phyloP scores from a whole-genome alignment of 352 stramenopile species.

The Phytophthora sp. region DNA sequence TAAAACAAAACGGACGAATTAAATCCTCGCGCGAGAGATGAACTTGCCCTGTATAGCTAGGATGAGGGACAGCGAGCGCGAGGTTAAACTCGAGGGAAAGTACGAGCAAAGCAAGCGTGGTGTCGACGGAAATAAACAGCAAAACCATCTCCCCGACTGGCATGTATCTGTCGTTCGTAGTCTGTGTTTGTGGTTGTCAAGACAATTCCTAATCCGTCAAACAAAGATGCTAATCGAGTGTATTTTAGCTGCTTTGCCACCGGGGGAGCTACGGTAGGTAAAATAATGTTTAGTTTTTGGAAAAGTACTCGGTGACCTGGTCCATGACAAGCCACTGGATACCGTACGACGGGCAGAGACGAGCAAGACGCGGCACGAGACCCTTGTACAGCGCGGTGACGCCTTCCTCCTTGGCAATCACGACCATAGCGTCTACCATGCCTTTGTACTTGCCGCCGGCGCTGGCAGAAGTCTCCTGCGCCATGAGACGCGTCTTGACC shows the following conservation, averaged over 20 bases:
- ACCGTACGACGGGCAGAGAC: constrained; percentile 87
- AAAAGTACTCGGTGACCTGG: constrained; percentile 78
- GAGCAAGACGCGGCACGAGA: constrained; percentile 94
- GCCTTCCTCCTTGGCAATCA: constrained; percentile 96
- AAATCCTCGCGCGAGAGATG: constrained; percentile 19
- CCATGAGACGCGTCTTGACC: constrained; percentile 96
- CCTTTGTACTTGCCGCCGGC: constrained; percentile 95
- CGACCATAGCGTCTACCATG: constrained; percentile 88
- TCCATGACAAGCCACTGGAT: constrained; percentile 91
- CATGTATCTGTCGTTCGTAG: constrained; percentile 7
- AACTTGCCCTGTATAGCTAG: constrained; percentile 35
- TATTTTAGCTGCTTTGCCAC: constrained; percentile 23
- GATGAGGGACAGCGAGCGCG: constrained; percentile 21
- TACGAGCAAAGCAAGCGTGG: constrained; percentile 37
- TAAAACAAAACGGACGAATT: constrained; percentile 31
- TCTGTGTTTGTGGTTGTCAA: too few species aligned
- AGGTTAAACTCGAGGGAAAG: constrained; percentile 33
- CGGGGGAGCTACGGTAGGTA: constrained; percentile 14
- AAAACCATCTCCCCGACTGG: constrained; percentile 36
- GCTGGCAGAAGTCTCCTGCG: constrained; percentile 87
- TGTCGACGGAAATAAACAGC: constrained; percentile 49
- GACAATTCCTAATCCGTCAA: too few species aligned
- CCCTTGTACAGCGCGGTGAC: constrained; percentile 96
- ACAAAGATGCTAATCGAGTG: constrained; percentile 25
- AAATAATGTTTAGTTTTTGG: constrained; percentile 50